Evolutionary conservation across 345 rosid species (phyloP).

Genomic region (Murraya koenigii): DNA sequence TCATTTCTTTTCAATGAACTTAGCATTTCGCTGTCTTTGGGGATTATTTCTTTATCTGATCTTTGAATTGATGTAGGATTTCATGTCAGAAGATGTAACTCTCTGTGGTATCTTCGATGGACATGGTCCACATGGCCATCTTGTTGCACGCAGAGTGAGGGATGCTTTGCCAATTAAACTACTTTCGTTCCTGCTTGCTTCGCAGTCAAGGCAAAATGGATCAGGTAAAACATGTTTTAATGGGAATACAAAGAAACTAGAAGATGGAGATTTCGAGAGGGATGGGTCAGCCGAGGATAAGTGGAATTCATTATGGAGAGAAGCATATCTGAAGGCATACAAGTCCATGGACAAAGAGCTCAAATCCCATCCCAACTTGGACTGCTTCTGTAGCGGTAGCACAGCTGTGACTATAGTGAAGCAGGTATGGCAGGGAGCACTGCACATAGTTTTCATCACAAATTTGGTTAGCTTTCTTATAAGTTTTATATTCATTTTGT

Average conservation of each 20-base stretch:
- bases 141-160: conserved; percentile 94
- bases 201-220: conserved; percentile 51
- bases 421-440: conserved; percentile 53
- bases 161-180: conserved; percentile 83
- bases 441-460: conserved; percentile 2
- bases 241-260: conserved; percentile 46
- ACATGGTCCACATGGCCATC: conserved; percentile 99
- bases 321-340: conserved; percentile 83
- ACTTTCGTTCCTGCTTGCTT: conserved; percentile 54
- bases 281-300: conserved; percentile 49
- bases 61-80: conserved; percentile 59
- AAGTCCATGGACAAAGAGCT: conserved; percentile 97
- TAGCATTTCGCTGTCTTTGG: conserved; percentile 14
- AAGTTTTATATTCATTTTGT: conserved; percentile 14
- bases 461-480: conserved; percentile 11
- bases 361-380: conserved; percentile 87
- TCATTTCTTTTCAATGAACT: conserved; percentile 15
- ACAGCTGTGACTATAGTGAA: conserved; percentile 86
- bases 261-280: conserved; percentile 45
- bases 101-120: conserved; percentile 98
- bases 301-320: conserved; percentile 70
- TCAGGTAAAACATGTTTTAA: conserved; percentile 47
- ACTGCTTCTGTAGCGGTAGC: conserved; percentile 99
- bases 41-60: conserved; percentile 8
- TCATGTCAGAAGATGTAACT: conserved; percentile 79